phyloP scores from a whole-genome alignment of 2,329 filamentous ascomycete genomes.

The Scleromitrula shiraiana region DNA sequence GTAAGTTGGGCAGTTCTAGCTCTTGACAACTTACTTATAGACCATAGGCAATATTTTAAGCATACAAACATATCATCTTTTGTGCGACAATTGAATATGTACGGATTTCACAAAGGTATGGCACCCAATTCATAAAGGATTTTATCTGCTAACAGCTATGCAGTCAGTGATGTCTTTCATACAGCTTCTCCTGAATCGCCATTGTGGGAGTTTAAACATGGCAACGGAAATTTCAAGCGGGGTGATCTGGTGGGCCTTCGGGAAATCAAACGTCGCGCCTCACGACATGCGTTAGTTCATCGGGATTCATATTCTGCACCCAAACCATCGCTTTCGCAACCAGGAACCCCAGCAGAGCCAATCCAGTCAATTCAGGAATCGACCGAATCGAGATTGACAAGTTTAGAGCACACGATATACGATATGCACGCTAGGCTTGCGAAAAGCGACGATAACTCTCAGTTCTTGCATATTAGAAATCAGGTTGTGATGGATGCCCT shows the following conservation, averaged over 20 bases:
- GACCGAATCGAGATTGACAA: conserved; percentile 64
- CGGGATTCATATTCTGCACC: conserved; percentile 77
- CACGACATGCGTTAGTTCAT: conserved; percentile 85
- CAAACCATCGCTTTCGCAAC: conserved; percentile 67
- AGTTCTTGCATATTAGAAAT: conserved; percentile 72
- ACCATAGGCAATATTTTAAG: conserved; percentile 87
- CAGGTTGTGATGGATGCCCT: conserved; percentile 77
- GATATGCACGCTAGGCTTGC: conserved; percentile 70
- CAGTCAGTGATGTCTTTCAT: conserved; percentile 97
- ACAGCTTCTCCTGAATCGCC: conserved; percentile 88
- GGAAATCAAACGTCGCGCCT: conserved; percentile 93
- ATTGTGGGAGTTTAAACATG: conserved; percentile 98
- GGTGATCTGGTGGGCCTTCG: conserved; percentile 84
- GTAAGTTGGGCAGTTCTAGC: conserved; percentile 48
- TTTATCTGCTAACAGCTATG: conserved; percentile 10
- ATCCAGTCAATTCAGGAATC: conserved; percentile 65
- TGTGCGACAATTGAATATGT: conserved; percentile 97
- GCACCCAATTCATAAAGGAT: conserved; percentile 17
- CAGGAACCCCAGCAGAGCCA: conserved; percentile 76
- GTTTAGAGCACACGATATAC: conserved; percentile 74
- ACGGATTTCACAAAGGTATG: conserved; percentile 96
- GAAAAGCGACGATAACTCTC: conserved; percentile 75
- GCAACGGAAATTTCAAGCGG: conserved; percentile 92
- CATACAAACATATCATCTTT: conserved; percentile 99
- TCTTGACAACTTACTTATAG: conserved; percentile 12